Conservation (phyloP, 805 yeast species). For the Wickerhamiella sergipiensis region DNA sequence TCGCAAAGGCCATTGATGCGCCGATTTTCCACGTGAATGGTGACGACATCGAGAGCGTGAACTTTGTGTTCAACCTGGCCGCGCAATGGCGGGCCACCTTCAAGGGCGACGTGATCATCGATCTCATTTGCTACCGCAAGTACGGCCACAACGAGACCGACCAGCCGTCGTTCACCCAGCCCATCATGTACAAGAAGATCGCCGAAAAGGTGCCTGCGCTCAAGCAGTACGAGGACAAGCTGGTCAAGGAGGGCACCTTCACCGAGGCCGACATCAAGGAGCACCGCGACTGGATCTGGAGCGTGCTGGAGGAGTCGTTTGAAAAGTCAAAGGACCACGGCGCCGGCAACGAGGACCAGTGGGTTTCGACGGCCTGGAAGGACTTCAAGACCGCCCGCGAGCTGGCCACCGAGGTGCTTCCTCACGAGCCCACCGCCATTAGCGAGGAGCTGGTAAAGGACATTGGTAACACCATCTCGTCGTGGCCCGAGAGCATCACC, state of each 20-base stretch:
- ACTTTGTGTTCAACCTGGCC: constrained; percentile 85
- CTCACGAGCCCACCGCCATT: constrained; percentile 92
- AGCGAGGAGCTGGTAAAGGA: constrained; percentile 54
- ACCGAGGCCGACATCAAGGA: constrained; percentile 81
- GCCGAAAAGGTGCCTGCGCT: constrained; percentile 81
- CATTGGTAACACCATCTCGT: constrained; percentile 65
- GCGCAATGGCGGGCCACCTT: constrained; percentile 97
- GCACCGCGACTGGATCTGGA: constrained; percentile 98
- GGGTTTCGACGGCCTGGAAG: constrained; percentile 99
- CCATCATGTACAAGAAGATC: constrained; percentile 87
- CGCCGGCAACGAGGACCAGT: constrained; percentile 79
- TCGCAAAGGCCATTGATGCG: constrained; percentile 91
- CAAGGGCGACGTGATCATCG: constrained; percentile 93
- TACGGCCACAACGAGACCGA: constrained; percentile 99
- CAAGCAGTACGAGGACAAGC: constrained; percentile 69
- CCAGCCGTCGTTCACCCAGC: constrained; percentile 98
- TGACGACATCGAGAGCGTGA: constrained; percentile 89
- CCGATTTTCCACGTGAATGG: constrained; percentile 99
- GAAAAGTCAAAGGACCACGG: constrained; percentile 78
- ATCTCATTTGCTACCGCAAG: constrained; percentile 96
- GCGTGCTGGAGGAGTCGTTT: constrained; percentile 79
- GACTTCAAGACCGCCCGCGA: constrained; percentile 96
- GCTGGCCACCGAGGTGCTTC: constrained; percentile 86
- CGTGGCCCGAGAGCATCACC: constrained; percentile 77
- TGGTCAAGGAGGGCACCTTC: constrained; percentile 78